Conservation (phyloP, 2,329 filamentous ascomycete genomes). For the Lecanicillium sp. region DNA sequence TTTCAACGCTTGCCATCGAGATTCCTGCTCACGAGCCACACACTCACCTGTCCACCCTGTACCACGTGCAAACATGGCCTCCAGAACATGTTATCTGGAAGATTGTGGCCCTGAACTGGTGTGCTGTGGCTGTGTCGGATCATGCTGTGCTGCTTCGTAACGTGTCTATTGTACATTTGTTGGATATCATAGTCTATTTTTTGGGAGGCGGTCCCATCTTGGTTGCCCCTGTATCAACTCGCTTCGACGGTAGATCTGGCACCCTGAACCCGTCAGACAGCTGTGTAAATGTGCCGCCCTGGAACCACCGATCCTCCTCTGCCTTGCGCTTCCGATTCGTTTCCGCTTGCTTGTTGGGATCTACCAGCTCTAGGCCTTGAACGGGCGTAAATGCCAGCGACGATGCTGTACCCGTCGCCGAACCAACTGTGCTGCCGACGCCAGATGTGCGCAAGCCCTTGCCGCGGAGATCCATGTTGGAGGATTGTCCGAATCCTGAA, state of each 20-base stretch:
- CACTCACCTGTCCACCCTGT: too few relatives aligned
- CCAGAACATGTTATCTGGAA: too few relatives aligned
- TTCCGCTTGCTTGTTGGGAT: constrained; percentile 84
- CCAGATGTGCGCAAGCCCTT: constrained; percentile 75
- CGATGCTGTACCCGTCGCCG: constrained; percentile 64
- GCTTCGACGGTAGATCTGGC: constrained; percentile 70
- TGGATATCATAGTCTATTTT: constrained; percentile 1
- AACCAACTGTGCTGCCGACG: constrained; percentile 62
- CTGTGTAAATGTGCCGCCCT: constrained; percentile 93
- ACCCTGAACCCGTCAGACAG: constrained; percentile 70
- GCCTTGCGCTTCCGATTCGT: constrained; percentile 84
- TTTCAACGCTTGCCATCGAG: too few relatives aligned
- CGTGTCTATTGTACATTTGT: too few relatives aligned
- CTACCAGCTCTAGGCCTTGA: constrained; percentile 89
- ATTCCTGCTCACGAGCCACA: too few relatives aligned
- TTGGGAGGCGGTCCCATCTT: constrained; percentile 29
- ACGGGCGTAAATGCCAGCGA: constrained; percentile 90
- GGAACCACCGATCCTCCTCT: constrained; percentile 94
- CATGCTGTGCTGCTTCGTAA: too few relatives aligned
- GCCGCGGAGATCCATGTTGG: constrained; percentile 61
- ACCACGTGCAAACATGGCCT: too few relatives aligned
- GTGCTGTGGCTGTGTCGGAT: too few relatives aligned
- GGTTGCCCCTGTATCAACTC: constrained; percentile 53
- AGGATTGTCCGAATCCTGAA: constrained; percentile 62
- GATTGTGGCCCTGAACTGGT: too few relatives aligned